Conservation (phyloP, 2,329 filamentous ascomycete species). For the Phaeophleospora eucalypticola region DNA sequence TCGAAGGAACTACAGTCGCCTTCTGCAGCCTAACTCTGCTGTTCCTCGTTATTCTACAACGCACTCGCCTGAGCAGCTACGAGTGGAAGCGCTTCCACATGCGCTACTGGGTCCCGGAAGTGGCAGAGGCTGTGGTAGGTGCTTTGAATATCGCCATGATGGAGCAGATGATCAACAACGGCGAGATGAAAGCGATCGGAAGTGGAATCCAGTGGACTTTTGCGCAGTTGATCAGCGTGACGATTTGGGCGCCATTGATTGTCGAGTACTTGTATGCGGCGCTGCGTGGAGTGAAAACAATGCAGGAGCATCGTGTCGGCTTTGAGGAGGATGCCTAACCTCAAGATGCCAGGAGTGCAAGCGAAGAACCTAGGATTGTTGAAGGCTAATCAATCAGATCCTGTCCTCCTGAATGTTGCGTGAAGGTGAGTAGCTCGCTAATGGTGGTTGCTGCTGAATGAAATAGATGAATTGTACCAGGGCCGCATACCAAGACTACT, state of each 20-base stretch:
- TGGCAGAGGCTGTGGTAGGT: constrained; percentile 3
- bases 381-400: too few relatives aligned
- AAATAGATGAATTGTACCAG: too few relatives aligned
- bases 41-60: neutral
- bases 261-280: constrained; percentile 16
- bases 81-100: neutral
- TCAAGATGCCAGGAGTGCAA: neutral
- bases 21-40: constrained; percentile 3
- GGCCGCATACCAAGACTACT: too few relatives aligned
- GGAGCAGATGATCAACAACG: constrained; percentile 8
- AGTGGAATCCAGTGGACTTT: constrained; percentile 12
- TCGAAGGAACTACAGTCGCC: constrained; percentile 2
- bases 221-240: constrained; percentile 16
- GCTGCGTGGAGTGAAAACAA: neutral
- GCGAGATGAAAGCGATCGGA: constrained; percentile 7
- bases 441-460: too few relatives aligned
- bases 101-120: constrained; percentile 7
- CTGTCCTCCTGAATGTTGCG: too few relatives aligned
- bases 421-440: too few relatives aligned
- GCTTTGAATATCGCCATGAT: constrained; percentile 3
- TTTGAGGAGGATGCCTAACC: neutral
- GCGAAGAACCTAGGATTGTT: neutral
- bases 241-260: constrained; percentile 17
- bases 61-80: neutral
- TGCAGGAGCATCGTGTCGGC: neutral